Percentiles rank a stretch among this genome's conserved stretches.
Evolutionary conservation across 306 rosid species (phyloP).

Genomic region (Cercis canadensis): DNA sequence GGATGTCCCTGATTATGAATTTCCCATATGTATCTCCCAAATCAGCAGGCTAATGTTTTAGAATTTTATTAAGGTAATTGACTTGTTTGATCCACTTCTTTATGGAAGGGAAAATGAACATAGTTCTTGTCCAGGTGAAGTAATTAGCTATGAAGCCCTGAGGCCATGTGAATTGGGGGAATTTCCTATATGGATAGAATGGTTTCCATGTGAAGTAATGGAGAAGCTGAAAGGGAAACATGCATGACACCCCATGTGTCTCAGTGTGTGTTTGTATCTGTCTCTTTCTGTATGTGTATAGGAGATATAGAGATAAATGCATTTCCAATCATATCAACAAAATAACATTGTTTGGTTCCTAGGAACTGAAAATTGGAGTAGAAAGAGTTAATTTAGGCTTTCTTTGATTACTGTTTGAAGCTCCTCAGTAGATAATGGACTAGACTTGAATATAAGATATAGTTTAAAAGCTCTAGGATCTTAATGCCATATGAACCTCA

Average conservation of each 20-base stretch:
- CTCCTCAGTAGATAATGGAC: too few relatives aligned
- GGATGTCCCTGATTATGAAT: not conserved
- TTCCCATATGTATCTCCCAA: not conserved
- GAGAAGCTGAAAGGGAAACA: conserved; percentile 18
- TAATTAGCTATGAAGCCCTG: not conserved
- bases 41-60: not conserved
- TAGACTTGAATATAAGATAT: too few relatives aligned
- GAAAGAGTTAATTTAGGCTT: too few relatives aligned
- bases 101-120: not conserved
- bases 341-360: too few relatives aligned
- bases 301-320: too few relatives aligned
- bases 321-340: not conserved
- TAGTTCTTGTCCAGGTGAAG: not conserved
- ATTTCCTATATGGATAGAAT: conserved; percentile 33
- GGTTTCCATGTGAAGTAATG: conserved; percentile 52
- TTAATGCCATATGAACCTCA: not conserved
- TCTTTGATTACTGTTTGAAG: too few relatives aligned
- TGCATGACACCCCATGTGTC: conserved; percentile 32
- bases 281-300: not conserved
- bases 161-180: conserved; percentile 43
- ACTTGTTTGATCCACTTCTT: not conserved
- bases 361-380: not conserved
- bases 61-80: not conserved
- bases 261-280: not conserved
- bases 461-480: not conserved